Evolutionary conservation across 169 alveolate species (phyloP), one percentile per base, ranked within the genome.

Genomic region (Fabrea salina): DNA sequence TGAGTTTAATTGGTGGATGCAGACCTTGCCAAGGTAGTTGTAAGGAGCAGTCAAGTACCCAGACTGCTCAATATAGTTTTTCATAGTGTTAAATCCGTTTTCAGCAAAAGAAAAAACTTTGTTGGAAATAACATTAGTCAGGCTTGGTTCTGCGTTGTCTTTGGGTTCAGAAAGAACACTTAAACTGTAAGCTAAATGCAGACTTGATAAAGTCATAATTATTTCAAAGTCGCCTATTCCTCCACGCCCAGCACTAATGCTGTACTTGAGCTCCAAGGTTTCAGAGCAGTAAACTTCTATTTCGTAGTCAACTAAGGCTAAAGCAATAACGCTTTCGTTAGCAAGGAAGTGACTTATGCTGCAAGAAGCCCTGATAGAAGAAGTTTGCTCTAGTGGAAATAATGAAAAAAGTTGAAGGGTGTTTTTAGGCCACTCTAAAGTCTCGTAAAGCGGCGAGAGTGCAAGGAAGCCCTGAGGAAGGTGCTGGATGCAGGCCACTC

Each of bases 71-170:
- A 64, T 64, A 40, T 64, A 64, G 2, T 33, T 41, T 41, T 64
- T 64, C 4, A 64, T 37, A 19, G 16, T 64, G 27, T 33, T 37
- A 4, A 64, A 37, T 1, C 75, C 54, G 16, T 19, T 37, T 40
- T 64, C 75, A 22, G 75, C 75, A 40, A 64, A 39, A 19, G 50
- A 22, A 25, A 22, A n/a, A 25, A 64, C 54, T 32, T 51, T 64
- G 35, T 64, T 64, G 35, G 75, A 64, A 19, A 64, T 64, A 4
- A 32, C 30, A 16, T 64, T 56, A 40, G 75, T 37, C 27, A 64
- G 50, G 13, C 41, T 64, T 4, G 41, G 4, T 16, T 64, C 75
- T 16, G 54, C 27, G 19, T 64, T 37, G 35, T 33, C 57, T 39
- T 4, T 35, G 5, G 50, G 27, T 16, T 33, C 75, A 22, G 16